A percentile compares a stretch with the other conserved stretches of the same genome.
Evolutionary conservation across 73 alveolate species (phyloP).

Genomic region (Tetrahymena thermophila): DNA sequence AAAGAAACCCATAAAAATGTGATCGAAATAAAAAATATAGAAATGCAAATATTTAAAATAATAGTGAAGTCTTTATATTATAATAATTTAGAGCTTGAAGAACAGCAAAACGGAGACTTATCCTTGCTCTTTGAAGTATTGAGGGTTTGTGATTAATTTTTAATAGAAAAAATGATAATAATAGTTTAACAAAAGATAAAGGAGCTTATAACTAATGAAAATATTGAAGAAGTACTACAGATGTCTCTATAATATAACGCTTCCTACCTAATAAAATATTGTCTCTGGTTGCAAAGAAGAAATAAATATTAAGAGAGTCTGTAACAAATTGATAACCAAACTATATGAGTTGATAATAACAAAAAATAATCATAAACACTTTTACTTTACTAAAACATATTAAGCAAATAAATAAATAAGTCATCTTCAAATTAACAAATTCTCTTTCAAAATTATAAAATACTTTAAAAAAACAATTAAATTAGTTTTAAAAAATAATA

Average conservation of each 20-base stretch:
- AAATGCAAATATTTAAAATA: slow-evolving; percentile 49
- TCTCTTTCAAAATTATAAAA: too few species aligned
- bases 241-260: slow-evolving; percentile 64
- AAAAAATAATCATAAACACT: too few species aligned
- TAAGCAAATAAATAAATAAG: too few species aligned
- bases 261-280: slow-evolving; percentile 49
- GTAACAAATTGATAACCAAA: not conserved
- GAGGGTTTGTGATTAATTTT: slow-evolving; percentile 62
- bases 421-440: too few species aligned
- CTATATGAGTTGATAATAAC: not conserved
- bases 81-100: slow-evolving; percentile 70
- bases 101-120: slow-evolving; percentile 62
- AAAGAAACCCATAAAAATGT: slow-evolving; percentile 37
- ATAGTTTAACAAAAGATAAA: slow-evolving; percentile 51
- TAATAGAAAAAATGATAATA: slow-evolving; percentile 58
- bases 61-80: slow-evolving; percentile 50
- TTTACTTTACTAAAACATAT: too few species aligned
- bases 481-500: too few species aligned
- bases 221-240: slow-evolving; percentile 22
- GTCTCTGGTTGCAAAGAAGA: slow-evolving; percentile 59
- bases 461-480: too few species aligned
- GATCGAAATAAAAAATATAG: slow-evolving; percentile 50
- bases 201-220: slow-evolving; percentile 24
- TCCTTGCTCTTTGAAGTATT: slow-evolving; percentile 44
- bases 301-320: not conserved